Percentiles rank a stretch among this genome's conserved stretches.
Conservation (phyloP, 1,139 yeast species). For the Suhomyces atakaporum region DNA sequence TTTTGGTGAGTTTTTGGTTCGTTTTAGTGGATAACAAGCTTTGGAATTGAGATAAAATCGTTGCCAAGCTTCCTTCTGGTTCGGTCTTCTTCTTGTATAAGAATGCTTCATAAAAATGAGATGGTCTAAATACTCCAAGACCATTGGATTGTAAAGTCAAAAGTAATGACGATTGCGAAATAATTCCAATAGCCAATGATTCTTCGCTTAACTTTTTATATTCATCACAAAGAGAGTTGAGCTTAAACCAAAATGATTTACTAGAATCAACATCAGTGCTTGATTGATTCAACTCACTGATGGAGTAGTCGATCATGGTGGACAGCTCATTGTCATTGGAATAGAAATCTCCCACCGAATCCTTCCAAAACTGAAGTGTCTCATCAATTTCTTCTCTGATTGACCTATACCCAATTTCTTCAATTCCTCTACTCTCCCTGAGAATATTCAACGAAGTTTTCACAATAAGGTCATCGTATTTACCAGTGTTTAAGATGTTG, state of each 20-base stretch:
- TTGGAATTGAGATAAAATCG: constrained; percentile 25
- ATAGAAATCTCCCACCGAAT: constrained; percentile 3
- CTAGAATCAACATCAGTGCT: background rate
- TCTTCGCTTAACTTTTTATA: constrained; percentile 61
- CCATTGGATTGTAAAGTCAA: constrained; percentile 38
- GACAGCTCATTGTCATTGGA: constrained; percentile 4
- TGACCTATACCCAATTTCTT: constrained; percentile 12
- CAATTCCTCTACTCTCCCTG: constrained; percentile 26
- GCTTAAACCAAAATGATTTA: constrained; percentile 50
- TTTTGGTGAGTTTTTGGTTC: constrained; percentile 23
- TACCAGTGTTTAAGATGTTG: constrained; percentile 49
- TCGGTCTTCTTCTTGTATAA: constrained; percentile 13
- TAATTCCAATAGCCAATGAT: constrained; percentile 28
- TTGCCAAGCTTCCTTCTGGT: constrained; percentile 23
- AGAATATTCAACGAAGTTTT: constrained; percentile 41
- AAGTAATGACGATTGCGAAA: constrained; percentile 12
- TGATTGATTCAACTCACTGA: background rate
- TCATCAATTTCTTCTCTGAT: constrained; percentile 25
- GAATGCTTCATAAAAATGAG: constrained; percentile 37
- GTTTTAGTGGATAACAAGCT: constrained; percentile 30
- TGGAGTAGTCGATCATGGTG: constrained; percentile 3
- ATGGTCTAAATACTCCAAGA: constrained; percentile 32
- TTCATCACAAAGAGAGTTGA: constrained; percentile 67
- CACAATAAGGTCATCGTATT: constrained; percentile 47
- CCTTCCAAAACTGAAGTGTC: constrained; percentile 20